Base-by-base conservation (phyloP, 805 yeast genomes). In the Yarrowia deformans region DNA sequence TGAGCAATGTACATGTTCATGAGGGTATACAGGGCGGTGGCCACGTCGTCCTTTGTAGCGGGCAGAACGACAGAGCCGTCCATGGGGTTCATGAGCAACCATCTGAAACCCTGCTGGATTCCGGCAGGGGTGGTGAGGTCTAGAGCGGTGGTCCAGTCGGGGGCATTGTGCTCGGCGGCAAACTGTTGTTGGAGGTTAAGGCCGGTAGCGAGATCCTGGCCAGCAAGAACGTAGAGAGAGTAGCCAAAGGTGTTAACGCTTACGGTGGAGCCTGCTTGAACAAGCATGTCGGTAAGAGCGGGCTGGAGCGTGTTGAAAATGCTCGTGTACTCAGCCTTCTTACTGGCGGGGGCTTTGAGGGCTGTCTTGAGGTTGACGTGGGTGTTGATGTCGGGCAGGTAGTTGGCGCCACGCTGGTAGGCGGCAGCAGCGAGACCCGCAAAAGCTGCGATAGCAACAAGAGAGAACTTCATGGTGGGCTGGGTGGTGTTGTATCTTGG, bases 1-100 rank as follows among this genome's bases (percentile, higher is more conserved):
- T 46, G 50, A 9, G 50, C 50, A 23, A 46, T 12, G 34, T 23
- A 46, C 50, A 46, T 46, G 50, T 46, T 34, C 50, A 46, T 46
- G 34, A 19, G n/a, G 4, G 13, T 3, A n/a, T 46, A 6, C 16
- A 23, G n/a, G n/a, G 34, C 34, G n/a, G 12, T 23, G 13, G 14
- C n/a, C 6, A 6, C 1, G n/a, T 46, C 8, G 32, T 46, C 50
- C 0, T 3, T 5, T 29, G 48, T 18, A 34, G 13, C 7, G 3
- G 7, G 13, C 9, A 14, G 16, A 12, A 16, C 7, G 16, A 23
- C 23, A 16, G 29, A 9, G 34, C 23, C 55, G 14, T 49, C 39
- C 19, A 49, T 23, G 14, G 55, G 55, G 23, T 10, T 16, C 55
- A 16, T 49, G 19, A 32, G 4, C 39, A n/a, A 32, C 55, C 55